These are phyloP conservation scores for Metschnikowia corniflorae DNA, from an alignment of 805 yeast species.

Conservation along the genomic window DNA sequence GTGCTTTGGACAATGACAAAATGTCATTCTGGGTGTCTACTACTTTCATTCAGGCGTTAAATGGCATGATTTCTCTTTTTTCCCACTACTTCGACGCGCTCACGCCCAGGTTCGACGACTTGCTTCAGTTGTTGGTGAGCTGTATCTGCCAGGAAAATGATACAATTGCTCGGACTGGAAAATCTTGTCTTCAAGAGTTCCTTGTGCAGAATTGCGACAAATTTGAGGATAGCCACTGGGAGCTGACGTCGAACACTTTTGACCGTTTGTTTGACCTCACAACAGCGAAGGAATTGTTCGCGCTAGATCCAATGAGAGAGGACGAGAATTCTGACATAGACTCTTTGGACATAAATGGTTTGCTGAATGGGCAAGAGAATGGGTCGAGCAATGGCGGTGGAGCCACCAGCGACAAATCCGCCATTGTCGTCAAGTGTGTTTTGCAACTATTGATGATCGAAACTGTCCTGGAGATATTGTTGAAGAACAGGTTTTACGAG, in stretches of 20 bases:
- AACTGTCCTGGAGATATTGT: conserved; percentile 75
- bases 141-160: conserved; percentile 97
- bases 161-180: conserved; percentile 91
- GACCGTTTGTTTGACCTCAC: conserved; percentile 71
- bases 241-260: conserved; percentile 59
- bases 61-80: conserved; percentile 80
- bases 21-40: conserved; percentile 95
- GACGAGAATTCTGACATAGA: conserved; percentile 23
- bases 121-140: conserved; percentile 69
- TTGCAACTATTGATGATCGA: conserved; percentile 87
- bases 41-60: conserved; percentile 90
- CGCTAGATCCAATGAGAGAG: conserved; percentile 46
- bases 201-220: conserved; percentile 69
- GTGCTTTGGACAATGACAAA: conserved; percentile 59
- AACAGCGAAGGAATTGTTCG: conserved; percentile 81
- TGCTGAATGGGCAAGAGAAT: conserved; percentile 4
- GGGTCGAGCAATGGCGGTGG: conserved; percentile 3
- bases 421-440: conserved; percentile 89
- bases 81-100: conserved; percentile 77
- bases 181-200: conserved; percentile 79
- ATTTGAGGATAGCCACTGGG: conserved; percentile 73
- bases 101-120: conserved; percentile 71
- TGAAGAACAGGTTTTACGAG: conserved; percentile 62
- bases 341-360: conserved; percentile 13
- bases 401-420: conserved; percentile 41